Evolutionary conservation across 2,329 filamentous ascomycete species (phyloP).

Genomic region (Monilinia aucupariae): DNA sequence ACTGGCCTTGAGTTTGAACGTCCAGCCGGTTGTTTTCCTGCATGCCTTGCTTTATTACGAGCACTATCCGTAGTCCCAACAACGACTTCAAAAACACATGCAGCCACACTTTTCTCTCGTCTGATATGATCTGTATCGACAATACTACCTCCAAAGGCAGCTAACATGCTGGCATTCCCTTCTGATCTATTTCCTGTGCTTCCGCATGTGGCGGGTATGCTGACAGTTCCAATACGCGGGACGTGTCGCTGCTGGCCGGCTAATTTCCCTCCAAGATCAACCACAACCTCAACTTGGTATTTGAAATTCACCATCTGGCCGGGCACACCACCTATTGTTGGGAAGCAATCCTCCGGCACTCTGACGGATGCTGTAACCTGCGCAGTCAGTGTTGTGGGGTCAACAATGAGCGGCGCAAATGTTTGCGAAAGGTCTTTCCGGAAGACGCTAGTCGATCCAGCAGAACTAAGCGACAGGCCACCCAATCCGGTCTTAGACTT

Average conservation of each 20-base stretch:
- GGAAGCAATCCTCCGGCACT: constrained; percentile 85
- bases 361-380: constrained; percentile 78
- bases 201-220: constrained; percentile 26
- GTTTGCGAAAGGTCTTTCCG: constrained; percentile 90
- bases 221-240: constrained; percentile 31
- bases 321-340: constrained; percentile 83
- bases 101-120: constrained; percentile 87
- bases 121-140: constrained; percentile 82
- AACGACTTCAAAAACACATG: constrained; percentile 77
- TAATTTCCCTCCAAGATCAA: constrained; percentile 85
- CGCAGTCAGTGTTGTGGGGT: constrained; percentile 71
- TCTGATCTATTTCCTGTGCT: constrained; percentile 31
- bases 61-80: constrained; percentile 78
- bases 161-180: constrained; percentile 40
- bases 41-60: constrained; percentile 31
- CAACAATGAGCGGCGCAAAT: constrained; percentile 81
- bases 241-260: constrained; percentile 52
- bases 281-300: constrained; percentile 87
- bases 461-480: constrained; percentile 79
- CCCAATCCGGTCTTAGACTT: constrained; percentile 81
- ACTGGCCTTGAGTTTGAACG: constrained; percentile 21
- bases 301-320: constrained; percentile 93
- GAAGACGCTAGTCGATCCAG: constrained; percentile 85
- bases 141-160: constrained; percentile 61
- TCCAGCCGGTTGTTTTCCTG: constrained; percentile 24